Evolutionary conservation across 2,329 filamentous ascomycete species (phyloP).

Genomic region (Talaromyces amestolkiae): DNA sequence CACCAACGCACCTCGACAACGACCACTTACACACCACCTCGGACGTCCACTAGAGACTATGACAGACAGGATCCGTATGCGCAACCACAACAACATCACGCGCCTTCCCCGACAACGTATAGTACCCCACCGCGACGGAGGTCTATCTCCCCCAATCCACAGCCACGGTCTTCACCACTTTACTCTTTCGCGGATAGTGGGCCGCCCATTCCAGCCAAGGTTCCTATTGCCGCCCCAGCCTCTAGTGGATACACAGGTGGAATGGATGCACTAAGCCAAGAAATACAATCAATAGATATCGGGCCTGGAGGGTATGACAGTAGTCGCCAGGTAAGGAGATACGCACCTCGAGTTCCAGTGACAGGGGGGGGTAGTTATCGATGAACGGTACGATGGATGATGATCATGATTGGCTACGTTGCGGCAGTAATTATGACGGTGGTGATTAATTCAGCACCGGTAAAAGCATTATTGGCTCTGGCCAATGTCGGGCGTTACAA

Average conservation of each 20-base stretch:
- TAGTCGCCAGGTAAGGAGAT: constrained; percentile 32
- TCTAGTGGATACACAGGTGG: constrained; percentile 31
- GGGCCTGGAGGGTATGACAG: constrained; percentile 37
- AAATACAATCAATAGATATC: constrained; percentile 55
- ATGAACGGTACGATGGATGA: constrained; percentile 1
- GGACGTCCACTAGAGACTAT: constrained; percentile 23
- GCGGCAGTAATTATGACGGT: background rate
- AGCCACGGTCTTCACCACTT: constrained; percentile 26
- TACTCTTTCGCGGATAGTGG: constrained; percentile 33
- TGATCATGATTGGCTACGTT: background rate
- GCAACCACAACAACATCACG: constrained; percentile 23
- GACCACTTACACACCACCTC: constrained; percentile 26
- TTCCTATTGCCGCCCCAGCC: constrained; percentile 36
- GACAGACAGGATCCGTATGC: constrained; percentile 24
- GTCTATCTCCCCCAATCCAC: constrained; percentile 21
- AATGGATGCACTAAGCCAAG: constrained; percentile 55
- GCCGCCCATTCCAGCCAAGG: constrained; percentile 45
- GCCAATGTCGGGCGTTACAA: constrained; percentile 11
- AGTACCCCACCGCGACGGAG: constrained; percentile 16
- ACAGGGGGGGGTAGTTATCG: constrained; percentile 14
- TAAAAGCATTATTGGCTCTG: background rate
- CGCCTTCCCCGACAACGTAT: constrained; percentile 19
- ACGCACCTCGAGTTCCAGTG: constrained; percentile 28
- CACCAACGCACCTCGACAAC: constrained; percentile 6
- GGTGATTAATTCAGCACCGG: background rate